A percentile compares a stretch with the other conserved stretches of the same genome.
Conservation (phyloP, 1,139 yeast genomes). For the Meyerozyma sp. region DNA sequence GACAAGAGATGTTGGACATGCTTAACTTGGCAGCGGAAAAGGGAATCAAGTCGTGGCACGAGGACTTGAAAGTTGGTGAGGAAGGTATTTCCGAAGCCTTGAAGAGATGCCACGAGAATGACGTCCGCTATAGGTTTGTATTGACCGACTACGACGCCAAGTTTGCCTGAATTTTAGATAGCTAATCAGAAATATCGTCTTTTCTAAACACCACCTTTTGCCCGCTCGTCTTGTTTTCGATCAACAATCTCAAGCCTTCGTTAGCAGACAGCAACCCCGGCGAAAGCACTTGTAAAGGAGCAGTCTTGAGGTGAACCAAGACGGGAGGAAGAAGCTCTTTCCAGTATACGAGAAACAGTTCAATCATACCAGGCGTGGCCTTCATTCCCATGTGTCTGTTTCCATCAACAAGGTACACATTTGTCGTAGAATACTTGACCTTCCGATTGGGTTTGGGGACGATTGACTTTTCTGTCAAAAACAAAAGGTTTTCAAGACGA, state of each 20-base stretch:
- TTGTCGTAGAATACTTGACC: conserved; percentile 20
- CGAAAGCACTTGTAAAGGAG: conserved; percentile 26
- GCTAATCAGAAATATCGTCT: neutral
- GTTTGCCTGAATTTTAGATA: too few species aligned
- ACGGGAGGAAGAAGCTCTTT: neutral
- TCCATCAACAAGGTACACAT: neutral
- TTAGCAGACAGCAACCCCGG: conserved; percentile 28
- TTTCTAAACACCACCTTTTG: conserved; percentile 26
- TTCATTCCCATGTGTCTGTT: conserved; percentile 12
- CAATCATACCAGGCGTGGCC: conserved; percentile 15
- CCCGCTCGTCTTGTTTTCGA: conserved; percentile 28
- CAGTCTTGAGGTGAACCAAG: conserved; percentile 14
- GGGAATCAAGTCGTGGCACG: too few species aligned
- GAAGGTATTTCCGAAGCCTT: too few species aligned
- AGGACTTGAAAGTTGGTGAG: too few species aligned
- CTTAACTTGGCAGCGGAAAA: too few species aligned
- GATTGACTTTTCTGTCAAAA: conserved; percentile 12
- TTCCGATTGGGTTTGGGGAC: conserved; percentile 13
- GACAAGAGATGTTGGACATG: too few species aligned
- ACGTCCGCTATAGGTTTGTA: too few species aligned
- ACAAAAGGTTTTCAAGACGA: conserved; percentile 26
- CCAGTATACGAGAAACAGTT: conserved; percentile 10
- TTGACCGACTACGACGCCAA: too few species aligned
- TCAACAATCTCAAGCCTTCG: conserved; percentile 25
- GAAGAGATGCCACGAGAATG: too few species aligned